Evolutionary conservation across 352 stramenopile genomes (phyloP).

Genomic region (Globisporangium middletonii): DNA sequence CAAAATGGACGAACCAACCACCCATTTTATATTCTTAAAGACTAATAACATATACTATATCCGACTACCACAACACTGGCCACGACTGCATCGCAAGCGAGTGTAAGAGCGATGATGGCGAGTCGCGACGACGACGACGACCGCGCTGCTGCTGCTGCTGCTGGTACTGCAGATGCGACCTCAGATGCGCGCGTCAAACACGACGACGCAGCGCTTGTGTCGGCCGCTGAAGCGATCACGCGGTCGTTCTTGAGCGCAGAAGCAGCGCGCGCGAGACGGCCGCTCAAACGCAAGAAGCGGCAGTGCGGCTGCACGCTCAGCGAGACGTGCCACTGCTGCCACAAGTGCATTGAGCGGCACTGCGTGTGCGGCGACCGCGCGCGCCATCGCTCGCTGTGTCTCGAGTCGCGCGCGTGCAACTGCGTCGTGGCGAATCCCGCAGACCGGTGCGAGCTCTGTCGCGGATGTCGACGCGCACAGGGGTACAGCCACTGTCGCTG

Average conservation of each 20-base stretch:
- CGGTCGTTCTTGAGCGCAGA: slow-evolving; percentile 3
- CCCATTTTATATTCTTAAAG: not conserved
- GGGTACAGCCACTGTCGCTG: slow-evolving; percentile 57
- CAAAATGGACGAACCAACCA: no score
- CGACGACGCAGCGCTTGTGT: slow-evolving; percentile 2
- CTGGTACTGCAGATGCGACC: not conserved
- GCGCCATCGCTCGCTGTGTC: slow-evolving; percentile 23
- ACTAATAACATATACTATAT: no score
- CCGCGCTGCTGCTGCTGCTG: not conserved
- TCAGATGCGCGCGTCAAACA: not conserved
- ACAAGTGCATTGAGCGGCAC: slow-evolving; percentile 53
- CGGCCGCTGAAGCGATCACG: slow-evolving; percentile 7
- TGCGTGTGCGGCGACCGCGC: slow-evolving; percentile 37
- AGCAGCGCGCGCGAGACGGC: not conserved
- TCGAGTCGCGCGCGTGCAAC: slow-evolving; percentile 61
- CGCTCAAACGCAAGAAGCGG: slow-evolving; percentile 15
- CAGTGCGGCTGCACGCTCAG: slow-evolving; percentile 40
- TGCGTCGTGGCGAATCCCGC: slow-evolving; percentile 26
- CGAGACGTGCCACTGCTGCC: slow-evolving; percentile 46
- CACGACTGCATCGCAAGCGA: no score
- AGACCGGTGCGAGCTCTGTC: slow-evolving; percentile 42
- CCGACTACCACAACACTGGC: no score
- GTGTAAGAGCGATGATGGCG: not conserved
- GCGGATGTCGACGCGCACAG: slow-evolving; percentile 36
- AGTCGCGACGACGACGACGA: not conserved